Evolutionary conservation across 2,329 filamentous ascomycete species (phyloP), one percentile per base, ranked within the genome.

Genomic region (Canariomyces notabilis): DNA sequence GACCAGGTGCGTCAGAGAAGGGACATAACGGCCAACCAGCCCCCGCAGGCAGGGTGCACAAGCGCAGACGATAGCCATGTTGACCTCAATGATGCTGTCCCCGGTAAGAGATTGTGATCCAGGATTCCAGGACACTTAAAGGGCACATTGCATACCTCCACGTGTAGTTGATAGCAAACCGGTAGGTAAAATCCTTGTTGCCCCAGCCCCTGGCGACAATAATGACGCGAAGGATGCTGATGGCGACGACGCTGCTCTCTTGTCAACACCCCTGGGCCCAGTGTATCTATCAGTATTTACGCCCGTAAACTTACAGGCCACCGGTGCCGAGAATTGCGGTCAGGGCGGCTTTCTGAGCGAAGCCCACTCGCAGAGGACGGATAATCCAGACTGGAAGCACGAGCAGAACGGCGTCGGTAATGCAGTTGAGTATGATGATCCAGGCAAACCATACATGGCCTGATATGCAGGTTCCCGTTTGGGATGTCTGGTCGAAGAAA

Each of bases 31-130:
- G n/a, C 35, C 45, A 4, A 42, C 33, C 6, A 52, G 31, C 3
- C 44, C 44, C 4, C 45, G 33, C n/a, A 56, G 39, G 18, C 47
- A 52, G 3, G 54, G 52, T n/a, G 51, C 33, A 23, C 50, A 56
- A 2, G 52, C 54, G 22, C 54, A 54, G 6, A 51, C 33, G 18
- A 55, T 54, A 36, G 52, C 50, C 16, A 53, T 42, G 42, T 55
- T 56, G 15, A 31, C 40, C 26, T 56, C 52, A 18, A 46, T 38
- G 2, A 49, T 29, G 9, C 52, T 56, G 44, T 31, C 12, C 6
- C 8, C 7, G 9, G 26, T 29, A 3, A 23, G 26, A 32, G 21
- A 14, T 15, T 38, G 15, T n/a, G 6, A 26, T n/a, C 21, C 20
- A 11, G 8, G 16, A 11, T 14, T 20, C 2, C 14, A 16, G 7